Evolutionary conservation across 139 green algal genomes (phyloP).

Genomic region (Coelastrella sp.): DNA sequence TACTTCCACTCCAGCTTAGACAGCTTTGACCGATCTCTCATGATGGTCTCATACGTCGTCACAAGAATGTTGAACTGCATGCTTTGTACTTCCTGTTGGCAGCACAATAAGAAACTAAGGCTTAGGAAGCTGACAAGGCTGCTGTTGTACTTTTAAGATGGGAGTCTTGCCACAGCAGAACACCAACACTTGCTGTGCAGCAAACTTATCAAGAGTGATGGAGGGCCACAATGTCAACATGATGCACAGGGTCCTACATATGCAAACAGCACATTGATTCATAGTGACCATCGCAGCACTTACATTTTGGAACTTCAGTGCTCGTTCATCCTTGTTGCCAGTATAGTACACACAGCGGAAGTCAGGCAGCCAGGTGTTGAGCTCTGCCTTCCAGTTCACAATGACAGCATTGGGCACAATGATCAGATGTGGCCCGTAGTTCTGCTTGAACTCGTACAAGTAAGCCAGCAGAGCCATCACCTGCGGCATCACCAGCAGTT

Average conservation of each 20-base stretch:
- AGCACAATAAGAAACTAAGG: no score
- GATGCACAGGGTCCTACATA: no score
- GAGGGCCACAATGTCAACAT: no score
- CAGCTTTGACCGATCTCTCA: constrained; percentile 82
- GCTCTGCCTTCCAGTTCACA: constrained; percentile 97
- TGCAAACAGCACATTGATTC: no score
- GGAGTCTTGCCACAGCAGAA: no score
- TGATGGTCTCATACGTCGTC: constrained; percentile 98
- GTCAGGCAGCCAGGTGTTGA: constrained; percentile 90
- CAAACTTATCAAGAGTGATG: no score
- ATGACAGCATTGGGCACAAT: constrained; percentile 98
- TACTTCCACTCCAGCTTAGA: constrained; percentile 91
- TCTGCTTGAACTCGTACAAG: constrained; percentile 96
- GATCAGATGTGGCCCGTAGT: constrained; percentile 97
- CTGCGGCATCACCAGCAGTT: no score
- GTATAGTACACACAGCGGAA: constrained; percentile 86
- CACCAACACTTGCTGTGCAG: no score
- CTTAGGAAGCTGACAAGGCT: no score
- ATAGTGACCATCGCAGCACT: no score
- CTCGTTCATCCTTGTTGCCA: constrained; percentile 81
- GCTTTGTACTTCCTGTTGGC: constrained; percentile 57
- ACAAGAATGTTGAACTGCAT: constrained; percentile 97
- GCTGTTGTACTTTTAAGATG: no score
- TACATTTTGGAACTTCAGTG: constrained; percentile 67
- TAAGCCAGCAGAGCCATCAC: constrained; percentile 96